Conservation (phyloP, 805 yeast species). For the Jamesozyma piceae region DNA sequence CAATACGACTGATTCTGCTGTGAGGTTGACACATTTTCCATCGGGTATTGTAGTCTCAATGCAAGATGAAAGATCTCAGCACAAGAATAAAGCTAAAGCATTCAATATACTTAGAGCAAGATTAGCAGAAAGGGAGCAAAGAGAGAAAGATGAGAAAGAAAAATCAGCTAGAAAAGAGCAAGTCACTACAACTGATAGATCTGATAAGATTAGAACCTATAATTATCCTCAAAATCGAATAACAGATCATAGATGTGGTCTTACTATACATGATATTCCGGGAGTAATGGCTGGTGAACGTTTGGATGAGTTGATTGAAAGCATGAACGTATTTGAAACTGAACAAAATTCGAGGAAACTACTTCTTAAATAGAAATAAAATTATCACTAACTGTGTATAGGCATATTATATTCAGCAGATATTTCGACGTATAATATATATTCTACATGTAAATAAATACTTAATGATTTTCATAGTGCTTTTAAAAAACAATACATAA, state of each 20-base stretch:
- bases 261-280: slow-evolving; percentile 63
- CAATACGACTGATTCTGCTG: slow-evolving; percentile 95
- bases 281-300: slow-evolving; percentile 54
- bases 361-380: slow-evolving; percentile 12
- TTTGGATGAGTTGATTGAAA: slow-evolving; percentile 47
- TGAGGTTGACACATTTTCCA: slow-evolving; percentile 83
- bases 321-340: slow-evolving; percentile 39
- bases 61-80: slow-evolving; percentile 95
- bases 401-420: neutral
- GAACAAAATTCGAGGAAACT: slow-evolving; percentile 37
- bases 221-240: slow-evolving; percentile 87
- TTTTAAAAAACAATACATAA: too few species aligned
- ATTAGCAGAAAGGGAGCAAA: slow-evolving; percentile 70
- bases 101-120: slow-evolving; percentile 72
- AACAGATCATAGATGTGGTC: slow-evolving; percentile 89
- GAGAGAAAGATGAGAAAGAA: slow-evolving; percentile 55
- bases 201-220: slow-evolving; percentile 89
- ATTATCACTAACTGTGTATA: neutral
- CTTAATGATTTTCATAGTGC: too few species aligned
- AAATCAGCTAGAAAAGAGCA: slow-evolving; percentile 64
- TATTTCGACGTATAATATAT: neutral
- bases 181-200: slow-evolving; percentile 79
- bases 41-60: slow-evolving; percentile 82
- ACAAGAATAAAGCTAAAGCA: slow-evolving; percentile 87
- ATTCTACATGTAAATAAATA: neutral